Base-by-base conservation (phyloP, 768 basidiomycete species). In the Pulveroboletus sp. region DNA sequence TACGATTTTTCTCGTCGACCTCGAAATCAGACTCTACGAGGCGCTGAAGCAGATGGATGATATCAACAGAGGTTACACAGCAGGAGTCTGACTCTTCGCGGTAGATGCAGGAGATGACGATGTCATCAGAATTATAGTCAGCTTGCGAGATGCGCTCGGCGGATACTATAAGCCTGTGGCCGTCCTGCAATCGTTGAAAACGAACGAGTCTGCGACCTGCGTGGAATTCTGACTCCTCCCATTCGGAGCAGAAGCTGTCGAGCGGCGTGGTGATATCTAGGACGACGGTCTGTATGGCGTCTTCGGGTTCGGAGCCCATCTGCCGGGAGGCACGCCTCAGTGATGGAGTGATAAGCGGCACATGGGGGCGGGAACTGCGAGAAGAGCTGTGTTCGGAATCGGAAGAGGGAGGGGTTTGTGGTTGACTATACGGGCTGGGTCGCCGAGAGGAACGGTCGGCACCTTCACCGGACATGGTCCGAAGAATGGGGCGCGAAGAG, bases 1-100 rank as follows among this genome's bases (percentile, higher is more conserved):
- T 95, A 46, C 95, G 77, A 62, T 97, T 97, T 77, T 95, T 97
- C 76, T 97, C 95, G 69, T 96, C 93, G 42, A 96, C 88, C 28
- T 84, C 85, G 62, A 96, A 94, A 43, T 86, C 77, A 3, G 72
- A 71, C 39, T 86, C 90, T 36, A 81, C 77, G 42, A 87, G 71
- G 2, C 79, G 77, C 71, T 97, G 92, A 46, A 98, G 81, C 28
- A 98, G 78, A 65, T 86, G 90, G 61, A 98, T 93, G 68, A 95
- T 85, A 66, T 98, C 95, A 58, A 97, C 95, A 0, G 92, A 94
- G 36, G 95, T 98, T 58, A 94, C 84, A 66, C 83, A 95, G 71
- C 83, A 95, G 3, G 81, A 72, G 58, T 86, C 82, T 1, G 72
- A 74, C 49, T 89, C 86, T 49, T 87, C 79, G 47, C 89, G 83